These are phyloP conservation scores for Salvia rosmarinus DNA, from an alignment of 257 asterid species.

Conservation along the genomic window DNA sequence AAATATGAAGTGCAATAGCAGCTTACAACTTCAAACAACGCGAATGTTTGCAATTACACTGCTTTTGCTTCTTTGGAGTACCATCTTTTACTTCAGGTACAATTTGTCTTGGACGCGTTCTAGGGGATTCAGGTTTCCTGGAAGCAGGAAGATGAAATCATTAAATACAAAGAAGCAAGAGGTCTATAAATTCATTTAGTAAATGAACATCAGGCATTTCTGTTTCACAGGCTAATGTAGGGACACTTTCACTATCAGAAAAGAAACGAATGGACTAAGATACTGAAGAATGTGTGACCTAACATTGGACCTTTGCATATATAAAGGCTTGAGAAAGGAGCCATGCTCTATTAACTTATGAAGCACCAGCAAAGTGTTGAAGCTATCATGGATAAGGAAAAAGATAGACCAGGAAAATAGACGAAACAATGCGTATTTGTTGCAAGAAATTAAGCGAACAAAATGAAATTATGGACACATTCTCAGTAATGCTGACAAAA, in stretches of 20 bases:
- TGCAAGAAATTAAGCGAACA: background rate
- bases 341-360: background rate
- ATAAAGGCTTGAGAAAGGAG: slow-evolving; percentile 18
- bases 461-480: slow-evolving; percentile 23
- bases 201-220: slow-evolving; percentile 15
- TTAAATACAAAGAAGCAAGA: slow-evolving; percentile 29
- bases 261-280: background rate
- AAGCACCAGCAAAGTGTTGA: slow-evolving; percentile 21
- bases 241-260: slow-evolving; percentile 2
- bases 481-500: background rate
- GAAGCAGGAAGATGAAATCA: slow-evolving; percentile 35
- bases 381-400: slow-evolving; percentile 1
- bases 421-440: background rate
- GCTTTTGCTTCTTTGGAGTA: slow-evolving; percentile 95
- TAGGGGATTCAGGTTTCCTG: slow-evolving; percentile 96
- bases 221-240: slow-evolving; percentile 19
- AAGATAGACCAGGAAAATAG: background rate
- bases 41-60: slow-evolving; percentile 95
- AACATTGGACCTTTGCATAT: background rate
- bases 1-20: slow-evolving; percentile 35
- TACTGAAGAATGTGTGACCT: slow-evolving; percentile 14
- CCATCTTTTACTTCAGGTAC: slow-evolving; percentile 73
- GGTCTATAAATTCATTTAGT: slow-evolving; percentile 4
- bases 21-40: slow-evolving; percentile 94
- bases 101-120: slow-evolving; percentile 64